phyloP scores from a whole-genome alignment of 768 basidiomycete species.

The Kwoniella botswanensis region DNA sequence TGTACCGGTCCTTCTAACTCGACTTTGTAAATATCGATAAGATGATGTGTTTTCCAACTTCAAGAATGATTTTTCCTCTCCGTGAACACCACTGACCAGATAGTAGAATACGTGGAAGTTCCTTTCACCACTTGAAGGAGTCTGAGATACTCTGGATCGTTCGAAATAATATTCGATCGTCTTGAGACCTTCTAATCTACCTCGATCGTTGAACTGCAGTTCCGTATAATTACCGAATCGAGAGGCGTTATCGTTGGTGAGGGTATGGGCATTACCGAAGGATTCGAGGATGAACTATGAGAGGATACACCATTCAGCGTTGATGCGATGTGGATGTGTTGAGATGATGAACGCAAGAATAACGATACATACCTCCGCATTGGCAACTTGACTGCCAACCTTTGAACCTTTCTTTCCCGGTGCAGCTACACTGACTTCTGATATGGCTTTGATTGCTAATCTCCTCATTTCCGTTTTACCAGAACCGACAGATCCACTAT shows the following conservation, averaged over 20 bases:
- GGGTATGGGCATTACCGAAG: conserved; percentile 82
- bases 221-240: conserved; percentile 98
- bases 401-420: conserved; percentile 94
- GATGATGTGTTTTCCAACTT: conserved; percentile 77
- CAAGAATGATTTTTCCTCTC: conserved; percentile 86
- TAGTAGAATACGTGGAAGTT: conserved; percentile 99
- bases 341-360: not conserved
- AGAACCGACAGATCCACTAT: conserved; percentile 86
- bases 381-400: conserved; percentile 81
- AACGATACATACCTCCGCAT: conserved; percentile 66
- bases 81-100: conserved; percentile 84
- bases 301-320: not conserved
- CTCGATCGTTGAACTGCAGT: conserved; percentile 92
- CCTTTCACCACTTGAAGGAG: conserved; percentile 76
- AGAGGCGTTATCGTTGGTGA: conserved; percentile 90
- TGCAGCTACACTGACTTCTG: conserved; percentile 86
- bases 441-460: conserved; percentile 85
- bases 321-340: not conserved
- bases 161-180: conserved; percentile 97
- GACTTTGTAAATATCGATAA: conserved; percentile 85
- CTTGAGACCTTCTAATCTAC: conserved; percentile 85
- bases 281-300: conserved; percentile 82
- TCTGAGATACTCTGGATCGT: conserved; percentile 81
- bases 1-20: conserved; percentile 63
- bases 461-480: conserved; percentile 92